Evolutionary conservation across 352 stramenopile species (phyloP).

Genomic region (Pelagophyceae sp.): DNA sequence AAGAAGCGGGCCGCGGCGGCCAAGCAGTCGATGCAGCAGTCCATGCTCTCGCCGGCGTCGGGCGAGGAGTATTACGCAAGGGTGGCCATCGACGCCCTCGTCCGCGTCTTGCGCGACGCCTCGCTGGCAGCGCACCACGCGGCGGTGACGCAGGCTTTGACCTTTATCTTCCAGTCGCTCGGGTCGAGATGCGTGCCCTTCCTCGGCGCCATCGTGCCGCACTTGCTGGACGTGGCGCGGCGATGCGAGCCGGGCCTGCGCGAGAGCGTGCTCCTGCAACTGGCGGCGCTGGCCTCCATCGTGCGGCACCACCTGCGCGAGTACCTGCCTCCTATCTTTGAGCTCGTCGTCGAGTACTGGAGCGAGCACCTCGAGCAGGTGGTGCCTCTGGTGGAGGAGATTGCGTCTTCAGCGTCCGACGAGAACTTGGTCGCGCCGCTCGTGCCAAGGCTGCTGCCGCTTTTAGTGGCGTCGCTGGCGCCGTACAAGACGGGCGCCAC

Average conservation of each 20-base stretch:
- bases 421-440: constrained; percentile 41
- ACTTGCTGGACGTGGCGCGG: constrained; percentile 84
- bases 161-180: constrained; percentile 96
- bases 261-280: constrained; percentile 90
- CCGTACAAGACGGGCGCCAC: constrained; percentile 30
- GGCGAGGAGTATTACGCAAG: constrained; percentile 93
- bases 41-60: constrained; percentile 47
- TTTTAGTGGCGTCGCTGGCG: constrained; percentile 56
- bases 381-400: constrained; percentile 81
- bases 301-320: constrained; percentile 87
- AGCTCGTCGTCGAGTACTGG: constrained; percentile 91
- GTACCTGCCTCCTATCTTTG: constrained; percentile 91
- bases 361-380: constrained; percentile 84
- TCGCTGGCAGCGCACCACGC: constrained; percentile 88
- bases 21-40: constrained; percentile 59
- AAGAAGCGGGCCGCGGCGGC: constrained; percentile 58
- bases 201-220: constrained; percentile 83
- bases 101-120: constrained; percentile 88
- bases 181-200: constrained; percentile 88
- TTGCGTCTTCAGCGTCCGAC: constrained; percentile 51
- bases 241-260: constrained; percentile 75
- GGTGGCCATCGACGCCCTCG: constrained; percentile 88
- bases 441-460: constrained; percentile 49
- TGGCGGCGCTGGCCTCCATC: constrained; percentile 87
- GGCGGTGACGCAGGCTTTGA: constrained; percentile 93